Percentiles rank a stretch among this genome's conserved stretches.
phyloP scores from a whole-genome alignment of 2,329 filamentous ascomycete genomes.

The Sclerotiophoma versabilis region DNA sequence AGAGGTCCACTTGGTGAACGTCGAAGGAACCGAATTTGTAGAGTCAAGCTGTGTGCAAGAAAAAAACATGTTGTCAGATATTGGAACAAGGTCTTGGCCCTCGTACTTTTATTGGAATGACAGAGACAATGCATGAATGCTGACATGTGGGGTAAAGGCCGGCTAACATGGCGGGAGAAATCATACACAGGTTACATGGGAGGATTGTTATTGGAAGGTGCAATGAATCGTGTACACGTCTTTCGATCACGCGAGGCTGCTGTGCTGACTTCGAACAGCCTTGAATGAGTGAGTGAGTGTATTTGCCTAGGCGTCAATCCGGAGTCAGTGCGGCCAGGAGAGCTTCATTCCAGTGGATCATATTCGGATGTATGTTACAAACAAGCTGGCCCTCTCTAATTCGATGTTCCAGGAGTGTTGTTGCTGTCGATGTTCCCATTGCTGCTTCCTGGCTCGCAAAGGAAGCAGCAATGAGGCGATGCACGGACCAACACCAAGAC shows the following conservation, averaged over 20 bases:
- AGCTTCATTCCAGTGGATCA: too few relatives aligned
- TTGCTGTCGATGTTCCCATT: background rate
- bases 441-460: background rate
- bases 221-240: too few relatives aligned
- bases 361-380: too few relatives aligned
- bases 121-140: background rate
- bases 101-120: background rate
- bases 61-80: background rate
- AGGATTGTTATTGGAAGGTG: too few relatives aligned
- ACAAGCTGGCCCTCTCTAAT: too few relatives aligned
- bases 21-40: background rate
- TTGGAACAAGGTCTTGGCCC: background rate
- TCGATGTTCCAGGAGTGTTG: too few relatives aligned
- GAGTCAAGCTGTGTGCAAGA: background rate
- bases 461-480: background rate
- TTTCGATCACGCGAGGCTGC: background rate
- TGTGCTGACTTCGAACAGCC: too few relatives aligned
- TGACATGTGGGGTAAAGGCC: background rate
- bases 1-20: background rate
- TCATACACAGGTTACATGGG: background rate
- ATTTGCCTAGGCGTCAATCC: too few relatives aligned
- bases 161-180: background rate
- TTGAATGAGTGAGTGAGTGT: too few relatives aligned
- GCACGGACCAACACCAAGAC: conserved; percentile 12
- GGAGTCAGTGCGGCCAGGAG: too few relatives aligned